Percentiles rank a stretch among this genome's conserved stretches.
Conservation (phyloP, 495 filamentous ascomycete genomes). For the Penicillium macrosclerotiorum region DNA sequence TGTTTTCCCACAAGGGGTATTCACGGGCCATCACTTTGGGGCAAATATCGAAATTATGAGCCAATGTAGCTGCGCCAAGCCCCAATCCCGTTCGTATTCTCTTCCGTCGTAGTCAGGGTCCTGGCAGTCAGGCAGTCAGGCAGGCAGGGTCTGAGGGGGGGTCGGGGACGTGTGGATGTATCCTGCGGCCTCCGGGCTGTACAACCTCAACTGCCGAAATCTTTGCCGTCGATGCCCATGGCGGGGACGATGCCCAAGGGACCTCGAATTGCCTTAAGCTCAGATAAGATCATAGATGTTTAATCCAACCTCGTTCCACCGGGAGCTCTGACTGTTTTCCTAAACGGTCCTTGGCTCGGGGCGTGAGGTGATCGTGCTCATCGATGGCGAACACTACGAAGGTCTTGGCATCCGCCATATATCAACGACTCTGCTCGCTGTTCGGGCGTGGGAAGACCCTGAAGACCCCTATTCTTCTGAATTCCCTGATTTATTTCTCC, state of each 20-base stretch:
- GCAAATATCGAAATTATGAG: constrained; percentile 22
- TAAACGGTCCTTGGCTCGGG: constrained; percentile 9
- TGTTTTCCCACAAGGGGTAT: too few species aligned
- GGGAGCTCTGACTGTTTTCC: background rate
- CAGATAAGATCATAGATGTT: constrained; percentile 17
- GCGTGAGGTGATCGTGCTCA: constrained; percentile 39
- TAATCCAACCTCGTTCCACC: constrained; percentile 15
- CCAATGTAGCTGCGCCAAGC: constrained; percentile 21
- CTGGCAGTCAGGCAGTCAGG: background rate
- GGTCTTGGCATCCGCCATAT: constrained; percentile 35
- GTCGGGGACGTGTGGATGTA: background rate
- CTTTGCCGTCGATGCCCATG: constrained; percentile 23
- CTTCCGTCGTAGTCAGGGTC: background rate
- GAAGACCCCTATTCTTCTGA: too few species aligned
- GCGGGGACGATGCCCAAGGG: constrained; percentile 9
- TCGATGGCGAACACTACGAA: constrained; percentile 34
- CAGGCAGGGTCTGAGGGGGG: background rate
- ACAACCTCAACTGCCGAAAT: constrained; percentile 29
- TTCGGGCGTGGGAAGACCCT: too few species aligned
- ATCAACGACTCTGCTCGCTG: constrained; percentile 12
- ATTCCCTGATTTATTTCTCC: too few species aligned
- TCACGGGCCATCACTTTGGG: constrained; percentile 23
- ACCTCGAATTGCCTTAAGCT: constrained; percentile 21
- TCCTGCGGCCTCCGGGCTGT: background rate
- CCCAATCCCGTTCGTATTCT: constrained; percentile 14